These are phyloP conservation scores for Candida parachauliodes DNA, from an alignment of 805 yeast species.

Conservation along the genomic window DNA sequence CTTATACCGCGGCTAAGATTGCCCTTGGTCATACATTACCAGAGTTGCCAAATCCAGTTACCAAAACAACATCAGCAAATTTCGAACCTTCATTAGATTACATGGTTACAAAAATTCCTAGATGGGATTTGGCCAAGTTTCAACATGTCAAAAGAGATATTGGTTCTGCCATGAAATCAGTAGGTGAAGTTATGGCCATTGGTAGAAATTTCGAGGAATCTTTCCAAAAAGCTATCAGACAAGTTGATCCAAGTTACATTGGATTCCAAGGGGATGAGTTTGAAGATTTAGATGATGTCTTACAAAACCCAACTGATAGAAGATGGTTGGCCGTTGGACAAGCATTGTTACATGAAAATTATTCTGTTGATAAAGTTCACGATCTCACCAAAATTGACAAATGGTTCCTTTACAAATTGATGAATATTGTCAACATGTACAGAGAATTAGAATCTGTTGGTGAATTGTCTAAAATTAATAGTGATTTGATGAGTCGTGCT, in stretches of 20 bases:
- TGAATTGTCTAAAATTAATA: constrained; percentile 51
- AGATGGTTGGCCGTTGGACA: constrained; percentile 98
- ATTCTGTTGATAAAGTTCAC: constrained; percentile 88
- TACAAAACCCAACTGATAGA: constrained; percentile 89
- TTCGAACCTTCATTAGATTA: constrained; percentile 97
- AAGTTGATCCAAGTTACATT: constrained; percentile 83
- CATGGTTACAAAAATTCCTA: constrained; percentile 94
- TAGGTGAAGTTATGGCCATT: constrained; percentile 98
- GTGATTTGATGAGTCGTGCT: constrained; percentile 70
- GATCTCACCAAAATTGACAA: constrained; percentile 89
- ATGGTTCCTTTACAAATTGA: constrained; percentile 91
- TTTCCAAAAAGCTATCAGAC: constrained; percentile 95
- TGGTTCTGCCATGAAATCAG: constrained; percentile 97
- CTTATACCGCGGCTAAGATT: constrained; percentile 97
- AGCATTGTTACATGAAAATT: constrained; percentile 87
- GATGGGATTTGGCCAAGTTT: constrained; percentile 97
- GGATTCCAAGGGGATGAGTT: constrained; percentile 87
- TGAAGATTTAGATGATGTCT: constrained; percentile 72
- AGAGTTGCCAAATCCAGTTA: constrained; percentile 93
- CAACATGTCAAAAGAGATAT: constrained; percentile 91
- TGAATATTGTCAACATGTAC: constrained; percentile 90
- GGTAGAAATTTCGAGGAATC: constrained; percentile 98
- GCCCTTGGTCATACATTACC: constrained; percentile 94
- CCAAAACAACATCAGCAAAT: constrained; percentile 93
- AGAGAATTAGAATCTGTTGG: constrained; percentile 68